phyloP scores from a whole-genome alignment of 2,329 filamentous ascomycete genomes.

The Cordyceps pruinosa region DNA sequence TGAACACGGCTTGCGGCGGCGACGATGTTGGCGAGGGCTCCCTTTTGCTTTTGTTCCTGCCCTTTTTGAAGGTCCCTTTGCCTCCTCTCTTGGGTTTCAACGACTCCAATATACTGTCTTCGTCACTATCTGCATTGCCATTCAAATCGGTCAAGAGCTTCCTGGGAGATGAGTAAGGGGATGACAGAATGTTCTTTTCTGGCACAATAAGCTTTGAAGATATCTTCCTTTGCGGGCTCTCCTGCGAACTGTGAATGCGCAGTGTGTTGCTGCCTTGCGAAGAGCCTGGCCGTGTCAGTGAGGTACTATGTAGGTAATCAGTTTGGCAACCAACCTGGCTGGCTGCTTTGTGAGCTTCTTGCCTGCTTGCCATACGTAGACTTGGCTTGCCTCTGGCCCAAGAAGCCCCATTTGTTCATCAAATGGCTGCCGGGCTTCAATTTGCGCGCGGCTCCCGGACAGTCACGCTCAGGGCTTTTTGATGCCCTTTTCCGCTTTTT shows the following conservation, averaged over 20 bases:
- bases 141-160: constrained; percentile 1
- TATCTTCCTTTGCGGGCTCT: constrained; percentile 8
- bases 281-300: constrained; percentile 1
- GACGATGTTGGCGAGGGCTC: constrained; percentile 12
- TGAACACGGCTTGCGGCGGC: constrained; percentile 17
- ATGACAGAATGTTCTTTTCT: background rate
- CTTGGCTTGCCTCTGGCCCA: constrained; percentile 16
- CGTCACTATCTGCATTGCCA: background rate
- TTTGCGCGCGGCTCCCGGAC: background rate
- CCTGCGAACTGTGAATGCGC: constrained; percentile 1
- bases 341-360: constrained; percentile 18
- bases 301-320: background rate
- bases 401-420: constrained; percentile 20
- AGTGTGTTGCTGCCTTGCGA: constrained; percentile 5
- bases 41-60: background rate
- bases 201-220: background rate
- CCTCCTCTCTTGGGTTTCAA: background rate
- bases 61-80: background rate
- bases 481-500: background rate
- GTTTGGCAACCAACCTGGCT: background rate
- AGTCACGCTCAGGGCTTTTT: background rate
- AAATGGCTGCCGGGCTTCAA: constrained; percentile 20
- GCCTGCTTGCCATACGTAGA: constrained; percentile 21
- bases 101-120: constrained; percentile 1
- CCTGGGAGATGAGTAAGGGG: background rate